Evolutionary conservation across 495 filamentous ascomycete species (phyloP), one percentile per base, ranked within the genome.

Genomic region (Talaromyces wortmannii): DNA sequence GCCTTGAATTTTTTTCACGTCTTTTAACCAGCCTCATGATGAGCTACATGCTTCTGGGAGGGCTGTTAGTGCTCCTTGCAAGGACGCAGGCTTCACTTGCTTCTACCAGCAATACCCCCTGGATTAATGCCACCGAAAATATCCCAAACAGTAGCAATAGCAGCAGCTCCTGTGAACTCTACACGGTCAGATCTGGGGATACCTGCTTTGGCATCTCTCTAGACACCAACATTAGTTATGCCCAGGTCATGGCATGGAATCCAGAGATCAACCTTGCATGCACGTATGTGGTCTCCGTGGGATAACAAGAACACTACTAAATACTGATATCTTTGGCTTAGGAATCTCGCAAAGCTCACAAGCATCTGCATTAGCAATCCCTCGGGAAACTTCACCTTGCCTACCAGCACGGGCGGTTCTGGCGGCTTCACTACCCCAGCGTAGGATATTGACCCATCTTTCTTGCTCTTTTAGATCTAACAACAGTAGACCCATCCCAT

Each of bases 141-240:
- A 17, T 12, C 13, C 7, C 5, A 17, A 17, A 15, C 13, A 17
- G 13, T n/a, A 46, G 18, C 45, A 46, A n/a, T 46, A 31, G 7
- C 23, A 49, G 46, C 16, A 6, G 6, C 11, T 5, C 6, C 12
- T 61, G 59, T 48, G 29, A 17, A 5, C 8, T 45, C 10, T 52
- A 61, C 45, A 62, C 56, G 0, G 57, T 68, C 6, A 13, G 48
- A 6, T 15, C 42, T 7, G 59, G 57, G 44, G 57, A 63, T 31
- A 69, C 66, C 13, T 72, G 65, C 56, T 45, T 56, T 10, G 46
- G 30, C 3, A 64, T 68, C 45, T 57, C 64, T 6, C 33, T 51
- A 12, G 50, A 53, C 3, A 50, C 61, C 57, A 42, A 36, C n/a
- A 8, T 58, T 32, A 58, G 56, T 3, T 43, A 45, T 4, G 31